phyloP scores from a whole-genome alignment of 176 grass and related monocot genomes.

The Carex myosuroides region DNA sequence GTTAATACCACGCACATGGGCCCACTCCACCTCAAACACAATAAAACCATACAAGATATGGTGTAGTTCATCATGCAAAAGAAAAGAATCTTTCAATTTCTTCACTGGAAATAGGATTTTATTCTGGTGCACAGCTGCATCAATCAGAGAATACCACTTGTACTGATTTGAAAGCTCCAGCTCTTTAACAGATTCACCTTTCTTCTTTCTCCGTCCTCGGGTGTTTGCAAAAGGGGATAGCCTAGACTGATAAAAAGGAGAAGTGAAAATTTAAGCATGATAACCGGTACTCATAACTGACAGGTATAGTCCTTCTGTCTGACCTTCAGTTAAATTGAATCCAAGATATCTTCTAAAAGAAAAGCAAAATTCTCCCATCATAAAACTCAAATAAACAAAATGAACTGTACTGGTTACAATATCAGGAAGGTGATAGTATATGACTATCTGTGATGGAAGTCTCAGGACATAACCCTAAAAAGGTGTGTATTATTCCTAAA shows the following conservation, averaged over 20 bases:
- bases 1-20: slow-evolving; percentile 85
- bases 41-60: slow-evolving; percentile 59
- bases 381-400: not conserved
- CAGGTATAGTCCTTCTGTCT: not conserved
- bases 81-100: slow-evolving; percentile 44
- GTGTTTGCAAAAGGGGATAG: slow-evolving; percentile 82
- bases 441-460: not conserved
- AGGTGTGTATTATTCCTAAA: not conserved
- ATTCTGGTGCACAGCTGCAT: slow-evolving; percentile 20
- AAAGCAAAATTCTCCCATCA: not conserved
- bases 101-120: slow-evolving; percentile 24
- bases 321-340: not conserved
- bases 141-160: slow-evolving; percentile 20
- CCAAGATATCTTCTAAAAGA: not conserved
- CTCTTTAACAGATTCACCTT: not conserved
- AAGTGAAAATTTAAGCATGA: not conserved
- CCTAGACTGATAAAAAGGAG: slow-evolving; percentile 57
- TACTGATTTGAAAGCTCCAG: not conserved
- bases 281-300: not conserved
- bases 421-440: not conserved
- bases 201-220: slow-evolving; percentile 10
- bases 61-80: slow-evolving; percentile 33
- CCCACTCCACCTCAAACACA: slow-evolving; percentile 85
- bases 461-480: not conserved
- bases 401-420: not conserved